Evolutionary conservation across 345 rosid genomes (phyloP), one percentile per base, ranked within the genome.

Genomic region (Populus deltoides): DNA sequence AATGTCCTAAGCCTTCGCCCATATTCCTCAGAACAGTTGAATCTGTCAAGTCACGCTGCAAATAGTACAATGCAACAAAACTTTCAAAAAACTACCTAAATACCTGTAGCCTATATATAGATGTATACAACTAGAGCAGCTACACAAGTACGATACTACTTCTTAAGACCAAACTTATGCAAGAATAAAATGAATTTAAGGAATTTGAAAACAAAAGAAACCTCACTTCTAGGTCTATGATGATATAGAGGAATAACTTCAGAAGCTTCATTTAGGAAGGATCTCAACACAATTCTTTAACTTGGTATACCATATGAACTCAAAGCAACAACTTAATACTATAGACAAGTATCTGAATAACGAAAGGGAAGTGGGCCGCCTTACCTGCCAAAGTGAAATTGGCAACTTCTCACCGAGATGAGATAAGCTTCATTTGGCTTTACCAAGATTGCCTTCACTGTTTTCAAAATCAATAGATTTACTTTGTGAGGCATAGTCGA

Each of bases 401-500:
- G 97, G 97, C 72, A 97, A 83, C 91, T 94, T 97, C 89, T 74
- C 85, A 84, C 94, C 87, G 71, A 91, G 90, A 81, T 75, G 89
- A 75, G 86, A 79, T 41, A 97, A 86, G 74, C 84, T 90, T 81
- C 87, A 97, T 81, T 92, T 97, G 66, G 98, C 99, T 84, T 86
- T 90, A 27, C 99, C 97, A 41, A 94, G 97, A 83, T 94, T 97
- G 65, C 98, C 99, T 84, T 92, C 98, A 22, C 98, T 96, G 78
- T 96, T 96, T 82, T 96, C 99, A 84, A 94, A 94, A 85, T 91
- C 94, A 29, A 92, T 93, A 72, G 97, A 84, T 96, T 96, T 74
- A 93, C 98, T 89, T 93, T 93, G 86, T 96, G 99, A 67, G 99
- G 98, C 98, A 93, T 92, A 16, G 97, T 93, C 33, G 98, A 94